Evolutionary conservation across 192 early-diverging fungal genomes (phyloP).

Genomic region (Backusella psychrophila): DNA sequence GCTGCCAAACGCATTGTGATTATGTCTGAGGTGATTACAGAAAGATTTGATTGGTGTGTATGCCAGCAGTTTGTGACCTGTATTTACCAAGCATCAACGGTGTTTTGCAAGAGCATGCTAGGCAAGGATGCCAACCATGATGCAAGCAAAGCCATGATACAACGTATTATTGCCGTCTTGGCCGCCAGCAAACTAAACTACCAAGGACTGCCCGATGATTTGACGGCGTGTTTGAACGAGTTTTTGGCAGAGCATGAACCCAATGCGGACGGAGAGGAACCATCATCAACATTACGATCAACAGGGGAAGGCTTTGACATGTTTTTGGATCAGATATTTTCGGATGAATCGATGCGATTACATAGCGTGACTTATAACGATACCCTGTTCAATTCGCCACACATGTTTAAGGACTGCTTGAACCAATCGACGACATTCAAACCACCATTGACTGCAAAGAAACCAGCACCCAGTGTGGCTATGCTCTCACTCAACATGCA

Average conservation of each 20-base stretch:
- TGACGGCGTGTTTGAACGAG: conserved; percentile 26
- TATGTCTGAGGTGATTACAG: conserved; percentile 19
- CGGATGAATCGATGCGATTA: neutral
- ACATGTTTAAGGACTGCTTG: neutral
- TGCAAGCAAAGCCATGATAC: conserved; percentile 20
- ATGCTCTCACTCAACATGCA: neutral
- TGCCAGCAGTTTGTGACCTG: conserved; percentile 33
- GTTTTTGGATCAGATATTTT: conserved; percentile 1
- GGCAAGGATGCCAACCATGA: neutral
- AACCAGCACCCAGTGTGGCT: neutral
- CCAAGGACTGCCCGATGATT: conserved; percentile 29
- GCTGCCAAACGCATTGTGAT: conserved; percentile 28
- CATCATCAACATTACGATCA: neutral
- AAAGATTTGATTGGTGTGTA: conserved; percentile 28
- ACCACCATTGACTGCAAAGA: neutral
- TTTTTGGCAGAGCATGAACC: conserved; percentile 24
- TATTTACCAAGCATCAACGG: conserved; percentile 27
- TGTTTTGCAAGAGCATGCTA: conserved; percentile 20
- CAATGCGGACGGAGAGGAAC: neutral
- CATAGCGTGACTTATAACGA: conserved; percentile 9
- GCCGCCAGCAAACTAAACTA: conserved; percentile 20
- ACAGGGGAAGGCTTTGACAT: neutral
- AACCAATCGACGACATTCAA: conserved; percentile 1
- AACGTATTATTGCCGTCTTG: conserved; percentile 27
- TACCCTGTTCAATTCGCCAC: conserved; percentile 19